Percentiles rank a stretch among this genome's conserved stretches.
Evolutionary conservation across 495 filamentous ascomycete genomes (phyloP).

Genomic region (Aspergillus leporis): DNA sequence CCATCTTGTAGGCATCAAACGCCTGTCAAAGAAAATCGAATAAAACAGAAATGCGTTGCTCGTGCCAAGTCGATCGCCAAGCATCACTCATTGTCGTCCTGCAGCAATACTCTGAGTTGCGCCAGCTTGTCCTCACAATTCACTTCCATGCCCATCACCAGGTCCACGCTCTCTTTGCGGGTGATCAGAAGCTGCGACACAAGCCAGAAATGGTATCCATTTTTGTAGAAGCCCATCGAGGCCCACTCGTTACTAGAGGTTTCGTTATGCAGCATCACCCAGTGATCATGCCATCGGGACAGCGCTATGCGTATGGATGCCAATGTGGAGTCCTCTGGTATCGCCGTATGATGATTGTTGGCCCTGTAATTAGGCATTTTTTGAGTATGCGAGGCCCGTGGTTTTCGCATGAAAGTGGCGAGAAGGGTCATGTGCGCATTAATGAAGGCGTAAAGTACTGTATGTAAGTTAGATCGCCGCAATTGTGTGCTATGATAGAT

Average conservation of each 20-base stretch:
- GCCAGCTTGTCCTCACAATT: slow-evolving; percentile 49
- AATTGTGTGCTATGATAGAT: neutral
- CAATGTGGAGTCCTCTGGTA: slow-evolving; percentile 39
- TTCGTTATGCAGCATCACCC: slow-evolving; percentile 34
- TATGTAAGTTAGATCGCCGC: slow-evolving; percentile 6
- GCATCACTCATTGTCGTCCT: slow-evolving; percentile 37
- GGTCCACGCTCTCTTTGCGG: slow-evolving; percentile 48
- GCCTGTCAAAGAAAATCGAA: neutral
- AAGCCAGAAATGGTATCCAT: slow-evolving; percentile 49
- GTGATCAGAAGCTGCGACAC: slow-evolving; percentile 47
- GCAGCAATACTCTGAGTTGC: slow-evolving; percentile 44
- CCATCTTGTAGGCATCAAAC: neutral
- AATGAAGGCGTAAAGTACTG: slow-evolving; percentile 48
- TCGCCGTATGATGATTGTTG: slow-evolving; percentile 10
- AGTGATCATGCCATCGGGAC: slow-evolving; percentile 41
- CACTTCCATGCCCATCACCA: slow-evolving; percentile 51
- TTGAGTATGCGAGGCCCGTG: slow-evolving; percentile 8
- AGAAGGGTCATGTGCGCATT: slow-evolving; percentile 47
- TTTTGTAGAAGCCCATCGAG: slow-evolving; percentile 48
- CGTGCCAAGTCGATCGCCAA: neutral
- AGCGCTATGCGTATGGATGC: slow-evolving; percentile 36
- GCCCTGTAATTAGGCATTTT: neutral
- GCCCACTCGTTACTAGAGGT: slow-evolving; percentile 41
- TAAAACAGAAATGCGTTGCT: too few relatives aligned
- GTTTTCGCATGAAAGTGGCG: slow-evolving; percentile 28